These are phyloP conservation scores for Gypsophila paniculata DNA, from an alignment of 179 eudicot genomes.

Conservation along the genomic window DNA sequence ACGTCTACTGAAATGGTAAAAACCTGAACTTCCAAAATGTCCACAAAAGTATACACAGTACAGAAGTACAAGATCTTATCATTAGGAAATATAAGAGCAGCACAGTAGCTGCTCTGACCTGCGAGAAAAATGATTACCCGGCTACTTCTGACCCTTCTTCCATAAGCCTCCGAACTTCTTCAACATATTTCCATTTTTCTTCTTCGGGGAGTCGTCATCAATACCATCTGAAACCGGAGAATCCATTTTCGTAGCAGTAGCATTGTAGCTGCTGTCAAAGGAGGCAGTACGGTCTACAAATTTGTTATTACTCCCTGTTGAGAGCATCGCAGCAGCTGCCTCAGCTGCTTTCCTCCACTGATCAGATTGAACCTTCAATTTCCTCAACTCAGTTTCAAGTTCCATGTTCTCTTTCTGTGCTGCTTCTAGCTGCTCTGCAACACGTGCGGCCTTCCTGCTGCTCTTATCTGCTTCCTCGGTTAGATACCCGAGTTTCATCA, in stretches of 20 bases:
- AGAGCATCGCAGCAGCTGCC: conserved; percentile 83
- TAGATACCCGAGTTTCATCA: conserved; percentile 46
- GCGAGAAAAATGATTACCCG: background rate
- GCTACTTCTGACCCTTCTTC: conserved; percentile 69
- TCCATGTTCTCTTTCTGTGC: conserved; percentile 57
- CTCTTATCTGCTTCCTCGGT: conserved; percentile 72
- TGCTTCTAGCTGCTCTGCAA: conserved; percentile 61
- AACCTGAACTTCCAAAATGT: background rate
- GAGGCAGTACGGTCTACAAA: conserved; percentile 55
- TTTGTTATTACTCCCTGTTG: conserved; percentile 50
- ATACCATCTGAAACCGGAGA: conserved; percentile 58
- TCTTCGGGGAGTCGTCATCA: conserved; percentile 68
- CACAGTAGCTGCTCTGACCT: background rate
- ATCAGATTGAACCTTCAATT: conserved; percentile 74
- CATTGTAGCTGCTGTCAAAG: conserved; percentile 43
- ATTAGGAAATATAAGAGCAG: background rate
- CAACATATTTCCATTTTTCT: conserved; percentile 66
- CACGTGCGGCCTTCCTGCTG: conserved; percentile 39
- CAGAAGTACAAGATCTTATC: background rate
- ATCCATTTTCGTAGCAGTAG: conserved; percentile 48
- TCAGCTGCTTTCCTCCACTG: conserved; percentile 98
- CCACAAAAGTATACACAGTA: background rate
- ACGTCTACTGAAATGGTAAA: background rate
- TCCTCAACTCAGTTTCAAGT: conserved; percentile 73
- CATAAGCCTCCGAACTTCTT: conserved; percentile 66